Evolutionary conservation across 2,329 filamentous ascomycete species (phyloP).

Genomic region (Chlorencoelia australis): DNA sequence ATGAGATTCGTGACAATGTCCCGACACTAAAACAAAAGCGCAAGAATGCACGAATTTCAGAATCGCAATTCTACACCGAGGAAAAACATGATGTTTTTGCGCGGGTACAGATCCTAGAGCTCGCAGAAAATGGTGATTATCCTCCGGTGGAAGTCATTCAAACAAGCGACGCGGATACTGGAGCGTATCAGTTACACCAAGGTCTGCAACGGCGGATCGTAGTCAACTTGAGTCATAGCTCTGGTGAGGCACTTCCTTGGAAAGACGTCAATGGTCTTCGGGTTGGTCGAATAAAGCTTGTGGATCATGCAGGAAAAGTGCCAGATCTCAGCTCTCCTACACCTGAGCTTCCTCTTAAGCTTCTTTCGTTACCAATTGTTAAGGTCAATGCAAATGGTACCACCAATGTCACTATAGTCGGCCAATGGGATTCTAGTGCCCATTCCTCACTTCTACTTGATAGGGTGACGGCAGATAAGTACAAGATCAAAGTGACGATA

Average conservation of each 20-base stretch:
- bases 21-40: conserved; percentile 45
- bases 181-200: conserved; percentile 90
- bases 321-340: conserved; percentile 66
- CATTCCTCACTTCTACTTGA: conserved; percentile 92
- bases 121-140: conserved; percentile 86
- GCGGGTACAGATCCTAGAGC: conserved; percentile 78
- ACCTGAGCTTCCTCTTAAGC: conserved; percentile 65
- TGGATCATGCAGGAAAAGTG: conserved; percentile 78
- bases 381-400: conserved; percentile 86
- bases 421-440: conserved; percentile 92
- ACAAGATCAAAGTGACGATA: conserved; percentile 78
- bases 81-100: conserved; percentile 91
- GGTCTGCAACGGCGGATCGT: conserved; percentile 82
- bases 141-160: conserved; percentile 88
- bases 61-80: conserved; percentile 86
- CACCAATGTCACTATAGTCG: conserved; percentile 73
- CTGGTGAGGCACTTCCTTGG: conserved; percentile 82
- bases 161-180: conserved; percentile 70
- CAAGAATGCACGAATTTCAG: conserved; percentile 60
- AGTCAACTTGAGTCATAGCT: conserved; percentile 83
- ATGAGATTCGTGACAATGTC: conserved; percentile 84
- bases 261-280: conserved; percentile 68
- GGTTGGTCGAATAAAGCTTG: conserved; percentile 70
- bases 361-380: conserved; percentile 68
- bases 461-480: conserved; percentile 83